Evolutionary conservation across 1,284 basidiomycete species (phyloP).

Genomic region (Salmacisia buchloeana): DNA sequence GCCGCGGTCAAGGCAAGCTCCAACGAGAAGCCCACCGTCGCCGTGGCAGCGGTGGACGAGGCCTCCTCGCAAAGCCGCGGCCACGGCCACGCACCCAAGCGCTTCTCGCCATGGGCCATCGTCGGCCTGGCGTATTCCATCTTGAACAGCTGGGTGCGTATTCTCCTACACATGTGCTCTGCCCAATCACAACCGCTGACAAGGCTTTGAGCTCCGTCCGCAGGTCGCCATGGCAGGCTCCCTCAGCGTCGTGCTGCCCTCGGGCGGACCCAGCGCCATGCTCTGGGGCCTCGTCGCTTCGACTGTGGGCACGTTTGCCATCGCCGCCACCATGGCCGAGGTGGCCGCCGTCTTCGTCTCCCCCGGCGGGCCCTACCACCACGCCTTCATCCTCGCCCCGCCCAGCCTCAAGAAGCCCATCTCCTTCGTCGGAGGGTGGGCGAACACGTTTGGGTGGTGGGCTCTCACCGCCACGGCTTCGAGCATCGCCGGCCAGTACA

Average conservation of each 20-base stretch:
- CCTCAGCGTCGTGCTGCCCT: slow-evolving; percentile 42
- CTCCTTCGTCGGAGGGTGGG: slow-evolving; percentile 42
- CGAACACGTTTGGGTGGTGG: slow-evolving; percentile 49
- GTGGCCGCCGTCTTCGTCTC: slow-evolving; percentile 36
- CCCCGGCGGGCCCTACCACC: slow-evolving; percentile 53
- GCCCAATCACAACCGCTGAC: too few relatives aligned
- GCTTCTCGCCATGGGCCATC: slow-evolving; percentile 23
- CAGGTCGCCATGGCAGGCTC: slow-evolving; percentile 39
- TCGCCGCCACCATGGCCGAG: slow-evolving; percentile 50
- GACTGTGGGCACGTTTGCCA: slow-evolving; percentile 46
- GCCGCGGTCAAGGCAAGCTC: background rate
- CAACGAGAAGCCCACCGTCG: background rate
- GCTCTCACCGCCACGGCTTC: slow-evolving; percentile 48
- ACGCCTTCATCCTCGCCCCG: slow-evolving; percentile 47
- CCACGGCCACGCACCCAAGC: background rate
- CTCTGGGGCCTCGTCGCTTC: slow-evolving; percentile 51
- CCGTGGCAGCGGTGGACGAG: background rate
- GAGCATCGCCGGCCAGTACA: slow-evolving; percentile 38
- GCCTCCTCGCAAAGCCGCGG: background rate
- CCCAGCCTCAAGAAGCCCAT: slow-evolving; percentile 32
- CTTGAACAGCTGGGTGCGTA: slow-evolving; percentile 36
- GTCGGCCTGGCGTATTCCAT: slow-evolving; percentile 34
- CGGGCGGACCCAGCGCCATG: slow-evolving; percentile 50
- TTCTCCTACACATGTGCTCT: background rate
- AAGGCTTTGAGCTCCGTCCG: background rate